These are phyloP conservation scores for Hypoxylon rickii DNA, from an alignment of 495 filamentous ascomycete genomes.

Conservation along the genomic window DNA sequence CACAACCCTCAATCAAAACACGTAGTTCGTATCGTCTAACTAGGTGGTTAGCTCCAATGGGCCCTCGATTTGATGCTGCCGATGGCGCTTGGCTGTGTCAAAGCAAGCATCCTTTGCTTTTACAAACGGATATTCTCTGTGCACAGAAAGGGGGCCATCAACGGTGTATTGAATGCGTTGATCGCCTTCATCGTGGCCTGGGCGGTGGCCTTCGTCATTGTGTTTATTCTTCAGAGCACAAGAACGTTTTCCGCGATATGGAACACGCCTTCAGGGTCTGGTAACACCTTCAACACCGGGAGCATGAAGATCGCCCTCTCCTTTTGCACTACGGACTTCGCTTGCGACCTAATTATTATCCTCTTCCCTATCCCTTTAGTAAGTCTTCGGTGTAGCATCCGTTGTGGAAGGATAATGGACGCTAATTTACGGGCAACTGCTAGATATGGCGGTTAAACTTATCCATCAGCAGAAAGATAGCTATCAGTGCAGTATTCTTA, in stretches of 20 bases:
- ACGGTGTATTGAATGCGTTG: conserved; percentile 14
- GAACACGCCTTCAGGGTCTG: too few relatives aligned
- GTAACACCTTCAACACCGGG: conserved; percentile 9
- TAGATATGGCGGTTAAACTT: conserved; percentile 27
- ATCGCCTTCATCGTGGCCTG: conserved; percentile 6
- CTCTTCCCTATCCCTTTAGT: conserved; percentile 32
- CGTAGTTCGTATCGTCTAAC: too few relatives aligned
- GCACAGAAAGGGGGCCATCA: conserved; percentile 5
- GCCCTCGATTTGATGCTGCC: conserved; percentile 26
- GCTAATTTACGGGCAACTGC: too few relatives aligned
- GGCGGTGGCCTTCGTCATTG: conserved; percentile 26
- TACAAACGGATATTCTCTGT: conserved; percentile 32
- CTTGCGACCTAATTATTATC: conserved; percentile 31
- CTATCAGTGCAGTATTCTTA: conserved; percentile 23
- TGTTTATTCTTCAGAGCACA: conserved; percentile 28
- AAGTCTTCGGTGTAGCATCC: too few relatives aligned
- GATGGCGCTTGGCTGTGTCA: conserved; percentile 29
- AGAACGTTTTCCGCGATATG: conserved; percentile 21
- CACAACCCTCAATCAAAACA: too few relatives aligned
- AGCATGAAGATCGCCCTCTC: conserved; percentile 6
- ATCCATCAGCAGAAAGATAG: conserved; percentile 19
- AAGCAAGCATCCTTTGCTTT: conserved; percentile 34
- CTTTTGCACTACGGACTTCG: conserved; percentile 33
- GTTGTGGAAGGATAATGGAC: too few relatives aligned
- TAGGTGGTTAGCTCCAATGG: conserved; percentile 22